A percentile compares a stretch with the other conserved stretches of the same genome.
Conservation (phyloP, 1,284 basidiomycete genomes). For the Polyporus tsugae region DNA sequence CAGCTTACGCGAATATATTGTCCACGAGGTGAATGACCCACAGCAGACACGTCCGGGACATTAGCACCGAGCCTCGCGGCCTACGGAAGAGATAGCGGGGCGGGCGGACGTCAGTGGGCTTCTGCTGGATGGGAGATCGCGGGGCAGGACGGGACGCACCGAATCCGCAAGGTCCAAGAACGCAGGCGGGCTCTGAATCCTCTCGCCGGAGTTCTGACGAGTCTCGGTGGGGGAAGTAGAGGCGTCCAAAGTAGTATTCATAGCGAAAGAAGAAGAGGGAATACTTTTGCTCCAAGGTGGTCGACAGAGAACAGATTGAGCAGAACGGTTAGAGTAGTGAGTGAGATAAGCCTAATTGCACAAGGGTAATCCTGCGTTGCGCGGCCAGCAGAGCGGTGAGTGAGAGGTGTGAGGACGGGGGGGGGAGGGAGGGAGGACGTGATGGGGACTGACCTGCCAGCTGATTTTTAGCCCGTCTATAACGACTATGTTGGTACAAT, state of each 20-base stretch:
- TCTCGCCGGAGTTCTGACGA: slow-evolving; percentile 67
- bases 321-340: slow-evolving; percentile 63
- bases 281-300: slow-evolving; percentile 61
- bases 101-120: slow-evolving; percentile 27
- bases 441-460: slow-evolving; percentile 61
- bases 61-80: slow-evolving; percentile 84
- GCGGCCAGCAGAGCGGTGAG: slow-evolving; percentile 24
- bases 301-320: slow-evolving; percentile 63
- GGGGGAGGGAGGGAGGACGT: slow-evolving; percentile 27
- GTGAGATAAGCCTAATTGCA: slow-evolving; percentile 67
- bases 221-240: slow-evolving; percentile 76
- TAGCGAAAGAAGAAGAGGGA: slow-evolving; percentile 58
- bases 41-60: slow-evolving; percentile 82
- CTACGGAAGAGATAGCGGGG: slow-evolving; percentile 47
- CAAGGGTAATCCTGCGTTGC: slow-evolving; percentile 63
- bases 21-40: slow-evolving; percentile 50
- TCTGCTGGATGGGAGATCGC: slow-evolving; percentile 20
- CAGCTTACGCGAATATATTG: slow-evolving; percentile 21
- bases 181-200: slow-evolving; percentile 86
- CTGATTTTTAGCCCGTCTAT: slow-evolving; percentile 80
- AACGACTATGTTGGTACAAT: slow-evolving; percentile 79
- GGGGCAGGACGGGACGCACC: slow-evolving; percentile 54
- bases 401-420: slow-evolving; percentile 34
- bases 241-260: slow-evolving; percentile 74
- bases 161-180: slow-evolving; percentile 92